Evolutionary conservation across 75 land plant genomes (phyloP).

Genomic region (Selaginella moellendorffii): DNA sequence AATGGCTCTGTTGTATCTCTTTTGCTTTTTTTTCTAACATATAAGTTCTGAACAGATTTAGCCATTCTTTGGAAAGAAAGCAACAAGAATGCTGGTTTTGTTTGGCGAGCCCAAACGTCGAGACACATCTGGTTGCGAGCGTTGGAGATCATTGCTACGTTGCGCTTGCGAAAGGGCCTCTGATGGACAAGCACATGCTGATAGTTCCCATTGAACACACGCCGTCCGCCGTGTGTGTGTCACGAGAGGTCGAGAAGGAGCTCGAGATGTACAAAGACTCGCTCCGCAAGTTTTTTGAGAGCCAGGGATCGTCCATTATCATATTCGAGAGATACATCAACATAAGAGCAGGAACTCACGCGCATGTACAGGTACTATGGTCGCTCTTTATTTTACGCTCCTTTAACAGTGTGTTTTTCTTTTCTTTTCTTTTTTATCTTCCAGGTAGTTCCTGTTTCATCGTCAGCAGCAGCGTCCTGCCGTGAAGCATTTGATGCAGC

Average conservation of each 20-base stretch:
- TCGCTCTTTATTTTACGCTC: background rate
- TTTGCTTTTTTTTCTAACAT: background rate
- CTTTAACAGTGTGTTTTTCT: background rate
- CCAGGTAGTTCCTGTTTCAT: conserved; percentile 83
- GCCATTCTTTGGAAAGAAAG: conserved; percentile 2
- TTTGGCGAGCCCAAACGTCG: conserved; percentile 68
- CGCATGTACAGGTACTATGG: conserved; percentile 75
- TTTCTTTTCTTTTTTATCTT: background rate
- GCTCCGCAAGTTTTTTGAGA: conserved; percentile 37
- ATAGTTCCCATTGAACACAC: conserved; percentile 76
- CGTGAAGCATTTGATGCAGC: conserved; percentile 43
- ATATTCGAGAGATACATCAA: conserved; percentile 63
- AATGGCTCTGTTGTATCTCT: background rate
- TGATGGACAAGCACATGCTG: conserved; percentile 62
- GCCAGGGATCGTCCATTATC: conserved; percentile 42
- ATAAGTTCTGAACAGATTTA: conserved; percentile 10
- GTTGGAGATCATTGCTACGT: conserved; percentile 77
- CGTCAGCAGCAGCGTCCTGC: conserved; percentile 39
- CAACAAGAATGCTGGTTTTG: conserved; percentile 81
- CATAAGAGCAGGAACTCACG: conserved; percentile 42
- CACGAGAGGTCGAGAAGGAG: conserved; percentile 43
- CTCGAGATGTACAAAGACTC: conserved; percentile 40
- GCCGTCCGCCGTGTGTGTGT: conserved; percentile 39
- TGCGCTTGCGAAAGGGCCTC: conserved; percentile 89
- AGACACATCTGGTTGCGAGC: conserved; percentile 60